Conservation (phyloP, 2,329 filamentous ascomycete genomes). For the Neoarthrinium moseri region DNA sequence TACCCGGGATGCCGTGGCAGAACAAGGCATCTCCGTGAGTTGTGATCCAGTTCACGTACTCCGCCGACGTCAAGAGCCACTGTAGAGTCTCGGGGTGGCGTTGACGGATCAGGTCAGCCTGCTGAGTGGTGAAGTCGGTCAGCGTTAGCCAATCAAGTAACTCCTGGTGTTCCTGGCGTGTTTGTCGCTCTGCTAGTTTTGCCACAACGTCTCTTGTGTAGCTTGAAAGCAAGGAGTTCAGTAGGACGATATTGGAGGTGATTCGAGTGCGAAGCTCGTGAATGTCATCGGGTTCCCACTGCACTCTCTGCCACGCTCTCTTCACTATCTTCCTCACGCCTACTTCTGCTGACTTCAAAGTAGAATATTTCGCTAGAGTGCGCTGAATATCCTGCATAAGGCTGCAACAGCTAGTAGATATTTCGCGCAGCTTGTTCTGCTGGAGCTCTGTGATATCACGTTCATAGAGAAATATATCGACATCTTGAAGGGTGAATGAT, state of each 20-base stretch:
- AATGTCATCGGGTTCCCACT: constrained; percentile 1
- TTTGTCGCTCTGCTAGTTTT: not conserved
- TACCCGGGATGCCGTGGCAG: constrained; percentile 30
- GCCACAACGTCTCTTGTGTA: not conserved
- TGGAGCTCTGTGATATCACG: not conserved
- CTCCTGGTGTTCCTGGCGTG: not conserved
- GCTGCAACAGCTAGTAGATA: not conserved
- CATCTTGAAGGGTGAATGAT: not conserved
- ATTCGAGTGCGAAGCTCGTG: not conserved
- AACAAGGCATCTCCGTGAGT: constrained; percentile 32
- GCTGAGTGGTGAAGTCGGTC: constrained; percentile 33
- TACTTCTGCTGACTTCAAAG: not conserved
- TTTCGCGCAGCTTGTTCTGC: not conserved
- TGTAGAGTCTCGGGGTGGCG: constrained; percentile 39
- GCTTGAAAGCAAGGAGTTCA: not conserved
- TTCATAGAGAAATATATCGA: not conserved
- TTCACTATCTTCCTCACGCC: not conserved
- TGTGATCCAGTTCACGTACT: constrained; percentile 31
- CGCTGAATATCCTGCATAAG: not conserved
- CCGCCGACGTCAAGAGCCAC: constrained; percentile 40
- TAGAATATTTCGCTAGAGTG: not conserved
- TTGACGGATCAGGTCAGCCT: constrained; percentile 35
- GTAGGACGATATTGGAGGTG: not conserved
- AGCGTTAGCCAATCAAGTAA: constrained; percentile 38
- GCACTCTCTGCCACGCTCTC: not conserved